Evolutionary conservation across 2,329 filamentous ascomycete species (phyloP).

Genomic region (Aspergillus alliaceus): DNA sequence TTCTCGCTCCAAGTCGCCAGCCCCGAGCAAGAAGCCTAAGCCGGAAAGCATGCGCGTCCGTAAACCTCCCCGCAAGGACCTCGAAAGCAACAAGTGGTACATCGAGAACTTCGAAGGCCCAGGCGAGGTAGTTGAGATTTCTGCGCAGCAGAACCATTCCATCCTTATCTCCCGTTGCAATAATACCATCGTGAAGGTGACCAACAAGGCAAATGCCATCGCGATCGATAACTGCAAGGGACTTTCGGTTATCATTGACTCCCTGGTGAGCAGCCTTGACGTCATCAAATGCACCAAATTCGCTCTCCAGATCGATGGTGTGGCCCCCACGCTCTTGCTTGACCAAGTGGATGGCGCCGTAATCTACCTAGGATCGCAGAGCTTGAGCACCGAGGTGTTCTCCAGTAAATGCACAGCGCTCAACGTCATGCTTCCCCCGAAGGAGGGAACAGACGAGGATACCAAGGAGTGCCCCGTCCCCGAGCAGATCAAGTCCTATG

Average conservation of each 20-base stretch:
- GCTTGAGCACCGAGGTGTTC: conserved; percentile 76
- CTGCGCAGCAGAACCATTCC: conserved; percentile 80
- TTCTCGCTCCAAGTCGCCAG: conserved; percentile 74
- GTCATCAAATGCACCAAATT: conserved; percentile 95
- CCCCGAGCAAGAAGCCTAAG: conserved; percentile 84
- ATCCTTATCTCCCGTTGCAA: conserved; percentile 90
- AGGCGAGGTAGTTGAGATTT: conserved; percentile 73
- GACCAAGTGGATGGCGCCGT: conserved; percentile 91
- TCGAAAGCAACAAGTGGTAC: conserved; percentile 91
- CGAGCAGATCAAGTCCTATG: conserved; percentile 82
- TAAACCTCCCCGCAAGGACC: conserved; percentile 75
- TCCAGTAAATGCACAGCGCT: conserved; percentile 84
- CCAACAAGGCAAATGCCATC: conserved; percentile 95
- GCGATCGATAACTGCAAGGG: conserved; percentile 87
- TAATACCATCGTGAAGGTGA: conserved; percentile 84
- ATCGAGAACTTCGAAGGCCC: conserved; percentile 89
- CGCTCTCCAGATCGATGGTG: conserved; percentile 85
- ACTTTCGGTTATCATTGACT: conserved; percentile 83
- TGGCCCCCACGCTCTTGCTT: conserved; percentile 81
- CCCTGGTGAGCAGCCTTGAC: conserved; percentile 85
- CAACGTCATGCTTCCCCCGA: conserved; percentile 79
- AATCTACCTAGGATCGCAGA: conserved; percentile 82
- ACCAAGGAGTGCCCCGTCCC: conserved; percentile 85
- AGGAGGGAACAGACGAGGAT: conserved; percentile 68
- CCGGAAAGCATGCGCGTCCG: conserved; percentile 81